A percentile compares a stretch with the other conserved stretches of the same genome.
Evolutionary conservation across 768 basidiomycete species (phyloP).

Genomic region (Porpolomopsis calyptriformis): DNA sequence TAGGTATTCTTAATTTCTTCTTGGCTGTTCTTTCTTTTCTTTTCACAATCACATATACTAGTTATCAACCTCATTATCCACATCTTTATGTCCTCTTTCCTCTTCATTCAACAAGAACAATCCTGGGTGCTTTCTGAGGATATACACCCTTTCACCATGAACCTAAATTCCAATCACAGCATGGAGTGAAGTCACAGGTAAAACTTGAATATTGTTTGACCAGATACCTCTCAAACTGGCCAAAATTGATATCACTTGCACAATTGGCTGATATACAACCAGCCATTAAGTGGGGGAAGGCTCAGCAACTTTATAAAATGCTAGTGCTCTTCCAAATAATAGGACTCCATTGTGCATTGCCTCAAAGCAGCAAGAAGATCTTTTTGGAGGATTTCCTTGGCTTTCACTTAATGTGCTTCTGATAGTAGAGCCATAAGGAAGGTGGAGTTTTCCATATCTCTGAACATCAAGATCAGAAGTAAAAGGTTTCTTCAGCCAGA

Average conservation of each 20-base stretch:
- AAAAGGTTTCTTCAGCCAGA: conserved; percentile 5
- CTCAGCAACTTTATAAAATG: conserved; percentile 10
- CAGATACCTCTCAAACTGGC: conserved; percentile 6
- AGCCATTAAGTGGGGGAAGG: not conserved
- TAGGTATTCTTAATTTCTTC: no score
- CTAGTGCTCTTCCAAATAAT: conserved; percentile 13
- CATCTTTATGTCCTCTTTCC: not conserved
- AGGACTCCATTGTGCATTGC: not conserved
- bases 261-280: conserved; percentile 7
- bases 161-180: conserved; percentile 11
- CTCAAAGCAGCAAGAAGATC: conserved; percentile 8
- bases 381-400: conserved; percentile 5
- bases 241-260: not conserved
- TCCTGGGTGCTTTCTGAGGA: conserved; percentile 12
- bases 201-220: not conserved
- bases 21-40: no score
- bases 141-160: conserved; percentile 6
- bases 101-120: conserved; percentile 7
- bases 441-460: conserved; percentile 11
- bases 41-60: no score
- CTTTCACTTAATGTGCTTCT: conserved; percentile 5
- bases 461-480: conserved; percentile 3
- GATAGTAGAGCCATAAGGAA: conserved; percentile 4
- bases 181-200: not conserved
- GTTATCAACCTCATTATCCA: not conserved